Evolutionary conservation across 352 stramenopile genomes (phyloP).

Genomic region (Globisporangium okanoganense): DNA sequence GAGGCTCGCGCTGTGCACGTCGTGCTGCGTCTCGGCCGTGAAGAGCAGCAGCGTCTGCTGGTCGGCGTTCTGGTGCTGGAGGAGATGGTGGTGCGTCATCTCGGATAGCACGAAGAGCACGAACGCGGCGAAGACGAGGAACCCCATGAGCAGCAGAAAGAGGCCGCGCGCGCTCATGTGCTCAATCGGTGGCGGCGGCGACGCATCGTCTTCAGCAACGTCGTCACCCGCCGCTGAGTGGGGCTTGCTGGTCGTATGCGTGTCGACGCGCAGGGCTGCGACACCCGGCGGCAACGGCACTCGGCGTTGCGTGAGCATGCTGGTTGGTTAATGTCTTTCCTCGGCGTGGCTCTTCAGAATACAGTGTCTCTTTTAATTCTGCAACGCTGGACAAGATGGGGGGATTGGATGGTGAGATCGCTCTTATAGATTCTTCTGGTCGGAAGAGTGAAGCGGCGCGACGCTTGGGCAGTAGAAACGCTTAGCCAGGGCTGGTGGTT

Average conservation of each 20-base stretch:
- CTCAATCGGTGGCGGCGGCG: constrained; percentile 5
- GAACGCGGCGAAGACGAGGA: constrained; percentile 63
- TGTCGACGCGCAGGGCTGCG: constrained; percentile 7
- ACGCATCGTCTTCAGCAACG: neutral
- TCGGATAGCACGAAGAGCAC: constrained; percentile 56
- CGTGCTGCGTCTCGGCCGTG: constrained; percentile 24
- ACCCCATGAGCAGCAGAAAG: constrained; percentile 53
- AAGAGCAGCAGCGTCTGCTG: constrained; percentile 20
- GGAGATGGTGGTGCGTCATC: constrained; percentile 38
- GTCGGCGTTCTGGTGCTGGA: constrained; percentile 6
- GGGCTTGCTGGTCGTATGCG: neutral
- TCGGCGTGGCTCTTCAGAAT: too few relatives aligned
- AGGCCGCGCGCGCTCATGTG: constrained; percentile 40
- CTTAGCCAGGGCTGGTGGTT: neutral
- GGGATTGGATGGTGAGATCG: neutral
- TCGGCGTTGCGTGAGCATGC: constrained; percentile 6
- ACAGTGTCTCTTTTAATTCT: neutral
- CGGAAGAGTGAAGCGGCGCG: neutral
- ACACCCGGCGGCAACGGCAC: neutral
- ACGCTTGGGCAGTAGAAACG: neutral
- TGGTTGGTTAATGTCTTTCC: neutral
- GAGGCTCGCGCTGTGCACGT: constrained; percentile 34
- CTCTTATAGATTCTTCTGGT: neutral
- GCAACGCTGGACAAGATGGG: neutral
- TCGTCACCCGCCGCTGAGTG: neutral